Evolutionary conservation across 371 early-diverging fungal species (phyloP).

Genomic region (Syncephalastrum racemosum): DNA sequence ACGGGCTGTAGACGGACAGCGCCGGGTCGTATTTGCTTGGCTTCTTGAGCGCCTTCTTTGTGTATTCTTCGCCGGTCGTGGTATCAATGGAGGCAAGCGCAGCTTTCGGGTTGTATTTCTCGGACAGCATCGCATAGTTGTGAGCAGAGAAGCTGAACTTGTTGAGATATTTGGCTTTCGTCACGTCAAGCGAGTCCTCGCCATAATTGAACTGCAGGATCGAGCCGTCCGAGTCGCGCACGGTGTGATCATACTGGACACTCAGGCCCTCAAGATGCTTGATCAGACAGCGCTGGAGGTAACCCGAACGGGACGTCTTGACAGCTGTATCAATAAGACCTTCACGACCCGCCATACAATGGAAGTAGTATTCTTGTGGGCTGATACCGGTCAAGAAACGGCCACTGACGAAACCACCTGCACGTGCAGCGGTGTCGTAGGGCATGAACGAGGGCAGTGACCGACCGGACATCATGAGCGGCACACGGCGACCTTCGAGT

Average conservation of each 20-base stretch:
- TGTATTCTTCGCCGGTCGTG: conserved; percentile 74
- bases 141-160: conserved; percentile 93
- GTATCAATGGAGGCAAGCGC: conserved; percentile 75
- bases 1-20: conserved; percentile 78
- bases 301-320: conserved; percentile 99
- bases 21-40: conserved; percentile 80
- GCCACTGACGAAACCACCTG: conserved; percentile 98
- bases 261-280: conserved; percentile 98
- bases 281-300: conserved; percentile 99
- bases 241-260: conserved; percentile 98
- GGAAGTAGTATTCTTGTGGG: conserved; percentile 91
- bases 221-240: conserved; percentile 93
- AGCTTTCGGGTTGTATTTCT: conserved; percentile 78
- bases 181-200: conserved; percentile 98
- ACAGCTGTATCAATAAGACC: conserved; percentile 99
- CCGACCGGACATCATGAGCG: conserved; percentile 97
- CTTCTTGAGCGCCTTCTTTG: conserved; percentile 78
- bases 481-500: conserved; percentile 99
- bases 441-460: conserved; percentile 96
- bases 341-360: conserved; percentile 99
- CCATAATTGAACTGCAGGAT: conserved; percentile 99
- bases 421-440: conserved; percentile 86
- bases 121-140: conserved; percentile 82
- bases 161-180: conserved; percentile 89
- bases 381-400: conserved; percentile 99